Percentiles rank a stretch among this genome's conserved stretches.
Evolutionary conservation across 179 eudicot species (phyloP).

Genomic region (Pouteria campechiana): DNA sequence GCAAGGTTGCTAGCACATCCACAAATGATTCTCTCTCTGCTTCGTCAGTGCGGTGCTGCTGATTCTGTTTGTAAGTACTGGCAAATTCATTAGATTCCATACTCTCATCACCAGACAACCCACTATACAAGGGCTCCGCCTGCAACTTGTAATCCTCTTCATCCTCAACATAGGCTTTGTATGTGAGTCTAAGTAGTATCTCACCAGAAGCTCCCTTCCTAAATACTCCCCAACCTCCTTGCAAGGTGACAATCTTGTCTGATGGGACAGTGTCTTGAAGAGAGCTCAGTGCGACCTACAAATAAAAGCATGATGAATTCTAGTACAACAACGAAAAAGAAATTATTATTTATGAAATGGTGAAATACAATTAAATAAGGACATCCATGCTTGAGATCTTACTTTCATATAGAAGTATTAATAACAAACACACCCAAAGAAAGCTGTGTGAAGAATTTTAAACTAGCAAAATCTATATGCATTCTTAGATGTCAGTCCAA

Average conservation of each 20-base stretch:
- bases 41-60: constrained; percentile 13
- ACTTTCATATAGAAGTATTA: no score
- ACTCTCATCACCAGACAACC: constrained; percentile 59
- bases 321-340: no score
- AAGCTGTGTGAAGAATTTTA: no score
- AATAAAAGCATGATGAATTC: constrained; percentile 1
- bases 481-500: no score
- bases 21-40: constrained; percentile 64
- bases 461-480: no score
- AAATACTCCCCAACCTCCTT: constrained; percentile 71
- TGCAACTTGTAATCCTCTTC: constrained; percentile 71
- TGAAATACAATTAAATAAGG: no score
- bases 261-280: constrained; percentile 91
- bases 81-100: constrained; percentile 55
- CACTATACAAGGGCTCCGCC: constrained; percentile 18
- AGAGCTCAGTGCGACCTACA: constrained; percentile 73
- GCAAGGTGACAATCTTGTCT: constrained; percentile 61
- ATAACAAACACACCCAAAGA: no score
- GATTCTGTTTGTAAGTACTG: constrained; percentile 29
- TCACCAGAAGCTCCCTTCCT: constrained; percentile 60
- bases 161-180: constrained; percentile 95
- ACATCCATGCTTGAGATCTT: no score
- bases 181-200: constrained; percentile 69
- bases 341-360: no score
- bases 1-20: constrained; percentile 85